Conservation (phyloP, 371 early-diverging fungal species). For the Mortierella sp. region DNA sequence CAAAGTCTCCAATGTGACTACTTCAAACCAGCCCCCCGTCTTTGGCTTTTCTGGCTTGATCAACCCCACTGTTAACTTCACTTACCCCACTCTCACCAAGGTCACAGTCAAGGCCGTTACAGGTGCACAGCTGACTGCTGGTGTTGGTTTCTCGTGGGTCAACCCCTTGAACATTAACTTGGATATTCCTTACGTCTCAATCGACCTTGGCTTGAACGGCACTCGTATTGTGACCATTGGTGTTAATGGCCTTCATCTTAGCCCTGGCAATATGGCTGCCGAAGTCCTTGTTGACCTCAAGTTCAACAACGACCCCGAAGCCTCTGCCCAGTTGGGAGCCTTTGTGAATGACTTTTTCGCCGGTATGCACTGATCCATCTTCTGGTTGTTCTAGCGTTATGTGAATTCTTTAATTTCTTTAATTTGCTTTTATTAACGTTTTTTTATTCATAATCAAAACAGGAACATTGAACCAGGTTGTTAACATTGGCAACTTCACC, state of each 20-base stretch:
- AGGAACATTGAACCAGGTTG: constrained; percentile 46
- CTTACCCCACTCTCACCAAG: constrained; percentile 38
- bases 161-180: constrained; percentile 48
- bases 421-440: not conserved
- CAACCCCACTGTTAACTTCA: constrained; percentile 36
- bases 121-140: constrained; percentile 40
- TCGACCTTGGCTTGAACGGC: constrained; percentile 45
- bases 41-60: constrained; percentile 37
- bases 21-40: constrained; percentile 27
- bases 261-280: constrained; percentile 40
- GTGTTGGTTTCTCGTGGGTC: constrained; percentile 46
- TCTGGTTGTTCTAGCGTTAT: not conserved
- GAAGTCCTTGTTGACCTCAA: constrained; percentile 38
- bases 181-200: constrained; percentile 38
- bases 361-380: constrained; percentile 19
- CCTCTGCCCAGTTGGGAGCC: constrained; percentile 36
- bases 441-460: not conserved
- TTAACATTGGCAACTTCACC: constrained; percentile 52
- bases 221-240: constrained; percentile 39
- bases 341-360: constrained; percentile 38
- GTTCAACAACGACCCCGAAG: constrained; percentile 47
- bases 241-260: constrained; percentile 24
- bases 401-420: not conserved
- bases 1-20: constrained; percentile 14
- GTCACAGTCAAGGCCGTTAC: constrained; percentile 35